Conservation (phyloP, 2,329 filamentous ascomycete species). For the Xylaria sp. region DNA sequence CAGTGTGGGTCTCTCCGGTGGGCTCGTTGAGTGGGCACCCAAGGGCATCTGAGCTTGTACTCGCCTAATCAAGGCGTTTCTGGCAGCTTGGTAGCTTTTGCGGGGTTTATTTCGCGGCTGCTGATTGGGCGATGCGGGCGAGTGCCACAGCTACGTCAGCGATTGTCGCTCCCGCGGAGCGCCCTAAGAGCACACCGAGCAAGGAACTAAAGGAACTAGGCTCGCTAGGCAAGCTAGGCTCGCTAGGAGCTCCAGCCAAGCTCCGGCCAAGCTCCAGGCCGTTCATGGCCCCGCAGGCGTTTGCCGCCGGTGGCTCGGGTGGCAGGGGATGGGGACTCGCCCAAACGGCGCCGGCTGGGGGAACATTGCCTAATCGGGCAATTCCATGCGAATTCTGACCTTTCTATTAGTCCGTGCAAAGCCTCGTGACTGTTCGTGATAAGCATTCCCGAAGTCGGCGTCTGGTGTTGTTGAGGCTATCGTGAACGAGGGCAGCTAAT, state of each 20-base stretch:
- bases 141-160: slow-evolving; percentile 32
- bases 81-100: slow-evolving; percentile 33
- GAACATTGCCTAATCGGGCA: slow-evolving; percentile 29
- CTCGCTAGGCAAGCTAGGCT: too few relatives aligned
- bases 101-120: slow-evolving; percentile 36
- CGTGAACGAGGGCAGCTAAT: slow-evolving; percentile 8
- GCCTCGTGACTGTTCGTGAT: slow-evolving; percentile 23
- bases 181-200: not conserved
- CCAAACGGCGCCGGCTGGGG: not conserved
- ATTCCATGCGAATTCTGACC: slow-evolving; percentile 29
- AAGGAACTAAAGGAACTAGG: not conserved
- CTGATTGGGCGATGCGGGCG: slow-evolving; percentile 22
- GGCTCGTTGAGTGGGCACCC: not conserved
- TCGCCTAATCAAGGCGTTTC: slow-evolving; percentile 23
- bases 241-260: slow-evolving; percentile 2
- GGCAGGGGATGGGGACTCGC: too few relatives aligned
- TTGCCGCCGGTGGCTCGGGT: too few relatives aligned
- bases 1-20: slow-evolving; percentile 28
- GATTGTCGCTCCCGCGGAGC: slow-evolving; percentile 15
- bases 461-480: not conserved
- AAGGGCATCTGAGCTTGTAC: slow-evolving; percentile 4
- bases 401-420: slow-evolving; percentile 27
- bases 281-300: slow-evolving; percentile 18
- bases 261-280: slow-evolving; percentile 32
- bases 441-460: slow-evolving; percentile 32